Percentiles rank a stretch among this genome's conserved stretches.
These are phyloP conservation scores for Pezicula neosporulosa DNA, from an alignment of 2,329 filamentous ascomycete species.

Conservation along the genomic window DNA sequence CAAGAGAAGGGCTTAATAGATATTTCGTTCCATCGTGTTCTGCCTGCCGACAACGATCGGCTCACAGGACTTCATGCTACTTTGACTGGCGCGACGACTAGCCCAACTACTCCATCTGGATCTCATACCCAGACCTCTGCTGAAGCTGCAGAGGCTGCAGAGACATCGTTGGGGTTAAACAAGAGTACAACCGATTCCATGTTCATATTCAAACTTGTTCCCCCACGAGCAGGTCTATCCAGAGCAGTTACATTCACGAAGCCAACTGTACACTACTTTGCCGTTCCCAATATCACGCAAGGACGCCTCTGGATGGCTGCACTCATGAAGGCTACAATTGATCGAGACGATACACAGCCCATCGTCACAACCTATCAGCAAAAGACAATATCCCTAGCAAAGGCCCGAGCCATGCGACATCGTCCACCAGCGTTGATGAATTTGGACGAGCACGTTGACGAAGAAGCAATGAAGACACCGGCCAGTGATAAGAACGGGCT, in stretches of 20 bases:
- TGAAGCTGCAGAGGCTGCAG: conserved; percentile 36
- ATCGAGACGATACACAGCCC: conserved; percentile 76
- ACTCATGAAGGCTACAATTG: conserved; percentile 97
- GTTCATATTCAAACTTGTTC: conserved; percentile 98
- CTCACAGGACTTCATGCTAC: conserved; percentile 89
- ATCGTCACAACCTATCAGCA: conserved; percentile 94
- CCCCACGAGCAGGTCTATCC: conserved; percentile 81
- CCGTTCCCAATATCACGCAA: conserved; percentile 83
- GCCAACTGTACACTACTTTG: conserved; percentile 95
- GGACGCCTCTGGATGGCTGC: conserved; percentile 98
- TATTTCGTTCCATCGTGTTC: conserved; percentile 95
- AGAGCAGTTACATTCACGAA: conserved; percentile 97
- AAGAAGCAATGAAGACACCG: conserved; percentile 24
- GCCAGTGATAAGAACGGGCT: conserved; percentile 26
- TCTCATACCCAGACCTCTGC: conserved; percentile 43
- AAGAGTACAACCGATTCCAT: conserved; percentile 58
- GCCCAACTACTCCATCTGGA: conserved; percentile 49
- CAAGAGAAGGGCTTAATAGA: conserved; percentile 96
- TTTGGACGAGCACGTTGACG: conserved; percentile 43
- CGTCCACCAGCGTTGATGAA: conserved; percentile 86
- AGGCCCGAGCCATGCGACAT: conserved; percentile 83
- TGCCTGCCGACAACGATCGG: conserved; percentile 87
- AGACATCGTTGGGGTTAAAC: conserved; percentile 30
- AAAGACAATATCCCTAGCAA: conserved; percentile 89
- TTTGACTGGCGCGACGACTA: conserved; percentile 77